Conservation (phyloP, 2,329 filamentous ascomycete genomes). For the Trichoderma brevicompactum region DNA sequence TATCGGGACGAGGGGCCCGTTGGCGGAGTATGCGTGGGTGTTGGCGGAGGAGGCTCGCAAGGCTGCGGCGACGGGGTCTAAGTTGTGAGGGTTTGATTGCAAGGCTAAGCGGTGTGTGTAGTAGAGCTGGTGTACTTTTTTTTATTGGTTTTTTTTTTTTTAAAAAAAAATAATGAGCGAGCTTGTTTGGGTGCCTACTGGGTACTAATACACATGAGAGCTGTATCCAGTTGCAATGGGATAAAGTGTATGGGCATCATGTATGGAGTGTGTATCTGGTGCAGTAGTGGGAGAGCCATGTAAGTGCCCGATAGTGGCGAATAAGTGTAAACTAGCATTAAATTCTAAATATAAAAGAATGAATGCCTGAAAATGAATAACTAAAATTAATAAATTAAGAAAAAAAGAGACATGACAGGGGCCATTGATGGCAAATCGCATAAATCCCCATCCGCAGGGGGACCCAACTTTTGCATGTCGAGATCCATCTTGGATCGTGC, state of each 20-base stretch:
- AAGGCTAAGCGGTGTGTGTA: neutral
- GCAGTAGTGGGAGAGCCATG: neutral
- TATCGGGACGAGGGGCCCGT: slow-evolving; percentile 67
- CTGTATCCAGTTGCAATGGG: too few species aligned
- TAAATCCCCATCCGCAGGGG: neutral
- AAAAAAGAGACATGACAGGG: neutral
- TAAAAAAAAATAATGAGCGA: neutral
- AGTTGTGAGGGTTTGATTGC: slow-evolving; percentile 34
- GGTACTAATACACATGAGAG: neutral
- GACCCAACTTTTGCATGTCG: neutral
- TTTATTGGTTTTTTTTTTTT: neutral
- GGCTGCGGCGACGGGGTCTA: slow-evolving; percentile 31
- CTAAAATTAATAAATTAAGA: too few species aligned
- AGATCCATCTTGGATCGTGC: neutral
- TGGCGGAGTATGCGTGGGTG: slow-evolving; percentile 80
- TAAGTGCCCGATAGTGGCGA: neutral
- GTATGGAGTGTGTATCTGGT: neutral
- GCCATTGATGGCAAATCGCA: neutral
- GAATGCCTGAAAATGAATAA: too few species aligned
- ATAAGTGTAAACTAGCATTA: neutral
- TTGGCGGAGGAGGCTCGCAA: slow-evolving; percentile 58
- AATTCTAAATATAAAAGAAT: too few species aligned
- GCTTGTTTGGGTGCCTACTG: too few species aligned
- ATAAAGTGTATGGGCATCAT: neutral
- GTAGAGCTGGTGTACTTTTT: neutral